Base-by-base conservation (phyloP, 1,284 basidiomycete species). In the Stygiomarasmius scandens region DNA sequence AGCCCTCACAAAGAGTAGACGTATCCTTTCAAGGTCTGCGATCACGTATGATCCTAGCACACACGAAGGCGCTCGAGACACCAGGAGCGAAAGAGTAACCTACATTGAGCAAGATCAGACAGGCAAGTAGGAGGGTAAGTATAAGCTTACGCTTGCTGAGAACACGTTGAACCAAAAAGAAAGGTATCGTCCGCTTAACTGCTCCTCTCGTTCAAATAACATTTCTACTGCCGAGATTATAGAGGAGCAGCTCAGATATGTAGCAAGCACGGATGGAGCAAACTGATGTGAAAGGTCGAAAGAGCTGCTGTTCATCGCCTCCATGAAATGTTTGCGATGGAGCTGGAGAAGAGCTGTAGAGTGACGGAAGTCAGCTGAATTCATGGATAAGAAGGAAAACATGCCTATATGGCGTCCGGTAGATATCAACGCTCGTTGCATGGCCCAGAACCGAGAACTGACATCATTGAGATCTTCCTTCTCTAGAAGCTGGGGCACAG, bases 111-210 rank as follows among this genome's bases (percentile, higher is more conserved):
- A n/a, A n/a, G n/a, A n/a, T n/a, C n/a, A n/a, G n/a, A n/a, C n/a
- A n/a, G n/a, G n/a, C n/a, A n/a, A n/a, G n/a, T n/a, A n/a, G n/a
- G n/a, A n/a, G n/a, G n/a, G n/a, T n/a, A n/a, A n/a, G n/a, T n/a
- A n/a, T n/a, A n/a, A n/a, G n/a, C n/a, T n/a, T n/a, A n/a, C n/a
- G 54, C 86, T 83, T 38, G 87, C 89, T 46, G 89, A 90, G 69
- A 90, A 92, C 20, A 86, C 79, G 65, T 91, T 89, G 57, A 89
- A 89, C 79, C 89, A 91, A 64, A 90, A 83, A 71, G 88, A 86
- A 74, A 90, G n/a, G n/a, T 89, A 86, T 36, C 90, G 79, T 61
- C 82, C 83, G 56, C 85, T 85, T 44, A 91, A 72, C 51, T 81
- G 76, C 11, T 83, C 81, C 66, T 89, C 84, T 58, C 82, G 79